Evolutionary conservation across 352 stramenopile species (phyloP), one percentile per base, ranked within the genome.

Genomic region (Globisporangium cylindrosporum): DNA sequence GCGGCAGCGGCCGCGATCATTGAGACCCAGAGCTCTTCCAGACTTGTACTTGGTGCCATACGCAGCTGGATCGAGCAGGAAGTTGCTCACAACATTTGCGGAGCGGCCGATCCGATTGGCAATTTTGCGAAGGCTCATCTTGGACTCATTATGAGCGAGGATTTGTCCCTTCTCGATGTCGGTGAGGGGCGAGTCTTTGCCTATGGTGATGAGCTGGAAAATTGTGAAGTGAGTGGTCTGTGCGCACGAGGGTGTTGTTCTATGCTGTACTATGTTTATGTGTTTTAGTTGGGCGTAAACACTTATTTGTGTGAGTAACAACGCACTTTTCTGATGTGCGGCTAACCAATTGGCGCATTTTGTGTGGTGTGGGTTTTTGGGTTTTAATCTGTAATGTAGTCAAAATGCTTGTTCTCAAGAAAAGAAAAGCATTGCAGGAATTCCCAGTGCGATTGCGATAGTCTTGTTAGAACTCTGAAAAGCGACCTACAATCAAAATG

Each of bases 1-100:
- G 1, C 48, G 48, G 18, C 48, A 20, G 7, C 4, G 48, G 29
- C 48, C 48, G 5, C 48, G 48, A 5, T 55, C n/a, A 6, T 27
- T 20, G 20, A 55, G 48, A 14, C 6, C 18, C 6, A n/a, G 48
- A 9, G 48, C 15, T 29, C 48, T 27, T 55, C 20, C 48, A 29
- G 48, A 6, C 48, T 55, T 55, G n/a, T 55, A 55, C 20, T 55
- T 55, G 48, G 48, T 55, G 4, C 48, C 48, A 27, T 55, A 55
- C 20, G 18, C 5, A 14, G 20, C 48, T 14, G 4, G 48, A 29
- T 55, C 48, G 2, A 18, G 20, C 48, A 55, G 0, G n/a, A 55
- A 29, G 48, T 55, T 55, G n/a, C 20, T 55, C 48, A 27, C 48
- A 20, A 55, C 15, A 18, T 55, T 55, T 55, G 7, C 48, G 5